Evolutionary conservation across 78 protist species (phyloP), one percentile per base, ranked within the genome.

Genomic region (Isochrysis galbana): DNA sequence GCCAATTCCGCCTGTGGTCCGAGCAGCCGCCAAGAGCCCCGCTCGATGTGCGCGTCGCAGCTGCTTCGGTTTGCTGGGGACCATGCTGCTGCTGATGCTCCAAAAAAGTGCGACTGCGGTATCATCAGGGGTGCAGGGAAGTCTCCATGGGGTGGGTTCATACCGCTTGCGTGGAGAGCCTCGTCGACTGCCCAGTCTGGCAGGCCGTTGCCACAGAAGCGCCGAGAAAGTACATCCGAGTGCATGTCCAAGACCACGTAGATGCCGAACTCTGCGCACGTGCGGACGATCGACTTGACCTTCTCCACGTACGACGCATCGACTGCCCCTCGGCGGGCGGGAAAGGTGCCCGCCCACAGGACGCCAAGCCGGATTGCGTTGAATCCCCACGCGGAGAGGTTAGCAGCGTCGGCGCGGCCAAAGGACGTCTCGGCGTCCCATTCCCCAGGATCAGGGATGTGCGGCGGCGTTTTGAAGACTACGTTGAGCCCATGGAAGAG

Each of bases 401-500:
- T 78, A 25, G 90, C 72, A 29, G 90, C 67, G 87, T 96, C 97
- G 26, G 36, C 38, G 32, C 41, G 86, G 45, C 19, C 23, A 51
- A 96, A 41, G 48, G 96, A 94, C n/a, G 48, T 78, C 23, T 92
- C 41, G 38, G 95, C 91, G 87, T 92, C 87, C 45, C 89, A 95
- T 1, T 47, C 78, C 22, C 29, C 92, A 11, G 83, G 3, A 32
- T 36, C 69, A 46, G 98, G 98, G 36, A 91, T 51, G 69, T 47
- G 96, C 23, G 98, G 98, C 69, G 93, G 72, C 32, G 45, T 48
- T 90, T 97, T 97, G 77, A 80, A 74, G n/a, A 97, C 97, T 23
- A 45, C 95, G 93, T 97, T 97, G 23, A 95, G 91, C 5, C 98
- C 98, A 72, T 95, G 97, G 83, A 97, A 97, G 89, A 96, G 1